Base-by-base conservation (phyloP, 495 filamentous ascomycete genomes). In the Clavariopsis aquatica region DNA sequence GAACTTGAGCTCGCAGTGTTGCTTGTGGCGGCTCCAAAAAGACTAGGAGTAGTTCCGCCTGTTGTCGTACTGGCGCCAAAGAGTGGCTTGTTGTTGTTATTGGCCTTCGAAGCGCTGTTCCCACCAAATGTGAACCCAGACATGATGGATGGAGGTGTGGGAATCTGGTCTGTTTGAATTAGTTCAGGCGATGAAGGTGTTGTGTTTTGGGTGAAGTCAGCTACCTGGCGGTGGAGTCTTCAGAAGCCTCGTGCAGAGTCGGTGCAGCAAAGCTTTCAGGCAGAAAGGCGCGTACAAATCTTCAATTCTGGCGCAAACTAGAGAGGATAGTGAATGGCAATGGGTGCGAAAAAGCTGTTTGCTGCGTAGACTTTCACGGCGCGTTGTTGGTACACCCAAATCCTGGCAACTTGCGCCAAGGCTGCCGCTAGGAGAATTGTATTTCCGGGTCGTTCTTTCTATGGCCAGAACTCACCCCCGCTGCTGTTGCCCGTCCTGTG, bases 21-120 rank as follows among this genome's bases (percentile, higher is more conserved):
- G 64, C 20, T 67, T 8, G 15, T 58, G 7, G 55, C 34, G n/a
- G 5, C 24, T 1, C 64, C 64, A 22, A 67, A 67, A 19, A 67
- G 27, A 29, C 57, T 38, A 15, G 59, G 31, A n/a, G 65, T 60
- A 2, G 56, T 49, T 8, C 26, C 38, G 19, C 23, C 59, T 13
- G 65, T 43, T 5, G 52, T 60, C 24, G 20, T 49, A 29, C 17
- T 29, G 2, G 52, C 49, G 24, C 59, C 60, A 53, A 67, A 67
- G 20, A 62, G 52, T 19, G 52, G 52, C 49, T 63, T 58, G 24
- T 59, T 67, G 23, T 52, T 53, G 23, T 34, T 34, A 34, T 52
- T 53, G 24, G 59, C 46, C n/a, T 58, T 59, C 8, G 38, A 17
- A 8, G 29, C 58, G 13, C 59, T 45, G 34, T 31, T 46, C 43